phyloP scores from a whole-genome alignment of 1,284 basidiomycete species.

The Marasmius tenuissimus region DNA sequence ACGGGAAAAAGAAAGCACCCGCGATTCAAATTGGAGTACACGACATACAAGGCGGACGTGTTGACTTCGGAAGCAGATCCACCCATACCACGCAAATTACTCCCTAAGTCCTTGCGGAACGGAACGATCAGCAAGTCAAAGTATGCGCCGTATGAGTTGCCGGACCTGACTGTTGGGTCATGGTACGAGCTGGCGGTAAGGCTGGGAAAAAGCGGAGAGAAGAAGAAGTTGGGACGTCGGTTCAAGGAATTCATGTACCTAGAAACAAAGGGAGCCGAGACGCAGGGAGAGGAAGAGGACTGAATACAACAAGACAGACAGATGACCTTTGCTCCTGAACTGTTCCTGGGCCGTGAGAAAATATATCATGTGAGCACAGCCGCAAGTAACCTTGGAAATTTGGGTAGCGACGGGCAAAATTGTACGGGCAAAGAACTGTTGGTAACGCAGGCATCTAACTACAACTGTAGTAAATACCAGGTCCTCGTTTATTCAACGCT shows the following conservation, averaged over 20 bases:
- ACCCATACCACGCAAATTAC: slow-evolving; percentile 64
- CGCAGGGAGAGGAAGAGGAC: neutral
- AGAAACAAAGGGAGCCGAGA: slow-evolving; percentile 19
- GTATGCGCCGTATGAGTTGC: slow-evolving; percentile 71
- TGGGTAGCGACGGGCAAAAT: neutral
- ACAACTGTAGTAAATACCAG: neutral
- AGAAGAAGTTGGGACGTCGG: slow-evolving; percentile 62
- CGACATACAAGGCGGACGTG: slow-evolving; percentile 57
- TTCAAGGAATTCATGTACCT: slow-evolving; percentile 77
- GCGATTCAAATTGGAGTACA: slow-evolving; percentile 76
- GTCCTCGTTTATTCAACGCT: neutral
- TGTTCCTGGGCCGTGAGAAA: neutral
- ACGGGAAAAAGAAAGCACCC: slow-evolving; percentile 57
- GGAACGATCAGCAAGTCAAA: slow-evolving; percentile 43
- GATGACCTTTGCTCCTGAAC: neutral
- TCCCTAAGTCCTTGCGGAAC: slow-evolving; percentile 58
- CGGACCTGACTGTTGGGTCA: slow-evolving; percentile 75
- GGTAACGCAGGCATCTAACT: neutral
- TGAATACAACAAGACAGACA: neutral
- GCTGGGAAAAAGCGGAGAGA: slow-evolving; percentile 48
- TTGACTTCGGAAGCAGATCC: slow-evolving; percentile 35
- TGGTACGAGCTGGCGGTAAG: slow-evolving; percentile 74
- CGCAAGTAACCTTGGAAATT: slow-evolving; percentile 4
- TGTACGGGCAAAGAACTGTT: neutral
- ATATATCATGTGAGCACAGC: neutral